Percentiles rank a stretch among this genome's conserved stretches.
These are phyloP conservation scores for Claviceps humidiphila DNA, from an alignment of 2,329 filamentous ascomycete species.

Conservation along the genomic window DNA sequence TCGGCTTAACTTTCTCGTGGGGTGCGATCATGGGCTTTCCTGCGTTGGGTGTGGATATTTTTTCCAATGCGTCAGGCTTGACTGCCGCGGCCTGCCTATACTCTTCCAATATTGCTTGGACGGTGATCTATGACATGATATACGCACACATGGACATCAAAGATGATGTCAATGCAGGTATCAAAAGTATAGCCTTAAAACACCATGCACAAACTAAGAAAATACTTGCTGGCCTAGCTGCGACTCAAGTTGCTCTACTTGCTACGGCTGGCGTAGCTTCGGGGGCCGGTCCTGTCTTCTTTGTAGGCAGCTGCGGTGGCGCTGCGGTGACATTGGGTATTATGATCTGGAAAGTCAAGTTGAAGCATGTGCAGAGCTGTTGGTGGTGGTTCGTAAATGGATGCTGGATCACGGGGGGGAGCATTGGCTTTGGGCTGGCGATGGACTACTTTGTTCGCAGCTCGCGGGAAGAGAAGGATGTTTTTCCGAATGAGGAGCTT, in stretches of 20 bases:
- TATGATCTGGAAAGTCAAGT: slow-evolving; percentile 55
- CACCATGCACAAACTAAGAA: slow-evolving; percentile 67
- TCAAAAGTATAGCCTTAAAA: slow-evolving; percentile 75
- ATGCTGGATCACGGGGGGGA: slow-evolving; percentile 54
- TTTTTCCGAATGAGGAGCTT: not conserved
- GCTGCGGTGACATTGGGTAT: slow-evolving; percentile 44
- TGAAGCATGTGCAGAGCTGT: slow-evolving; percentile 53
- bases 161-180: slow-evolving; percentile 73
- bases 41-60: slow-evolving; percentile 64
- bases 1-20: slow-evolving; percentile 81
- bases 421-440: slow-evolving; percentile 44
- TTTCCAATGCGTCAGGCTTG: slow-evolving; percentile 48
- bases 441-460: slow-evolving; percentile 46
- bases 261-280: slow-evolving; percentile 54
- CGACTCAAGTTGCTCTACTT: slow-evolving; percentile 55
- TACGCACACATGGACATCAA: slow-evolving; percentile 88
- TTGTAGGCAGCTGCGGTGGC: slow-evolving; percentile 53
- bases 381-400: slow-evolving; percentile 71
- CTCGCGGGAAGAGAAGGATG: slow-evolving; percentile 12
- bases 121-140: slow-evolving; percentile 81
- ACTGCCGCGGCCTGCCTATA: slow-evolving; percentile 59
- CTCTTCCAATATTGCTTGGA: slow-evolving; percentile 72
- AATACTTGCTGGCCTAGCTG: slow-evolving; percentile 57
- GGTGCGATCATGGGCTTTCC: slow-evolving; percentile 81
- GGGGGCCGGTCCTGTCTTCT: slow-evolving; percentile 57